These are phyloP conservation scores for Sindora glabra DNA, from an alignment of 306 rosid species.

Conservation along the genomic window DNA sequence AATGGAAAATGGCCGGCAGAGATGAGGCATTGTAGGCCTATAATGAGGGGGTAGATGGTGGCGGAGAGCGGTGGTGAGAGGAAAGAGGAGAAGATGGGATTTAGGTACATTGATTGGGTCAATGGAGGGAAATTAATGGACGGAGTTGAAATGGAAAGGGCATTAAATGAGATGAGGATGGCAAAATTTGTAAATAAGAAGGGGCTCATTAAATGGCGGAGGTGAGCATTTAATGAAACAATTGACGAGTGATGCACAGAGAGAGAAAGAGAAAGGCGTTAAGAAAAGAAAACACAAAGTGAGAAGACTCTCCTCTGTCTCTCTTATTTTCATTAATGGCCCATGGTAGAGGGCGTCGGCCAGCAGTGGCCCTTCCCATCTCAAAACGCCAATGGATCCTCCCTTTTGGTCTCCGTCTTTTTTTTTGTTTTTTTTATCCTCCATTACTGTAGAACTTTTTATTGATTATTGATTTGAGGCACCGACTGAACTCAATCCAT, in stretches of 20 bases:
- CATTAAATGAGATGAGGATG: constrained; percentile 31
- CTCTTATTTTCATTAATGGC: too few relatives aligned
- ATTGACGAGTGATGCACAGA: constrained; percentile 17
- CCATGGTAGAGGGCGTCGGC: too few relatives aligned
- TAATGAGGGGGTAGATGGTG: constrained; percentile 14
- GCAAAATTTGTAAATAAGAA: constrained; percentile 36
- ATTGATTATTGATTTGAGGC: too few relatives aligned
- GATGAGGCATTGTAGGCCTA: constrained; percentile 43
- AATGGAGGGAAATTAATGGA: constrained; percentile 29
- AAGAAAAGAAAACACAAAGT: too few relatives aligned
- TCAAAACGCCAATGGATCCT: too few relatives aligned
- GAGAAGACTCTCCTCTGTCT: background rate
- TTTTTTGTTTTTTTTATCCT: too few relatives aligned
- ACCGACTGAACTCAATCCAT: constrained; percentile 16
- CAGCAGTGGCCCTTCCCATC: too few relatives aligned
- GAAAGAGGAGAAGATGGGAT: background rate
- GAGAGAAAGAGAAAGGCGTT: background rate
- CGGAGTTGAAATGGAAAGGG: constrained; percentile 17
- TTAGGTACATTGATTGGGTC: background rate
- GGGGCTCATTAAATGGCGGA: constrained; percentile 28
- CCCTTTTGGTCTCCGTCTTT: too few relatives aligned
- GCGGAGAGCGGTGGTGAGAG: background rate
- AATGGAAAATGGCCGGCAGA: background rate
- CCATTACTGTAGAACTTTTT: too few relatives aligned
- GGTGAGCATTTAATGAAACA: constrained; percentile 24